Evolutionary conservation across 768 basidiomycete genomes (phyloP), one percentile per base, ranked within the genome.

Genomic region (Hygrocybe coccinea): DNA sequence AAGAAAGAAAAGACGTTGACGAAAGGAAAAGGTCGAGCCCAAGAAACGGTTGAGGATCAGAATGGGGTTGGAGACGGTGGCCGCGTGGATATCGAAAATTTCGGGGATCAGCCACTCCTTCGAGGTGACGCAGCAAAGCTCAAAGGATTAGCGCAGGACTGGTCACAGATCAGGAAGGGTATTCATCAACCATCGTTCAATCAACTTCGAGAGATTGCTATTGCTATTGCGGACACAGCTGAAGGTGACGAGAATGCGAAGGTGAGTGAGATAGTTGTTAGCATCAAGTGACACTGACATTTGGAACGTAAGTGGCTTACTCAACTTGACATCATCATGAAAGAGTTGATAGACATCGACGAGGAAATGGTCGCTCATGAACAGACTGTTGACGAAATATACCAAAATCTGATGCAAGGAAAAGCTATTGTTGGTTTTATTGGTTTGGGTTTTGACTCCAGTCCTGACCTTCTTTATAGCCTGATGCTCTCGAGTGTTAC

Each of bases 241-340:
- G 83, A 85, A 38, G 77, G 71, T 2, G 79, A 77, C 17, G 74
- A 81, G 37, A 74, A 71, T 2, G 74, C 75, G 57, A 72, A 81
- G 71, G 87, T 86, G 48, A 56, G 75, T 63, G 29, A 17, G 34
- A 9, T 24, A 3, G 15, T 38, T 34, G 11, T 9, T n/a, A 17
- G 4, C 29, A 24, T 36, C 6, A 22, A 19, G 19, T 7, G 2
- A 11, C n/a, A 15, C 47, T 33, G 22, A 58, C 33, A 12, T 44
- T 19, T 37, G 12, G 15, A 17, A 29, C 9, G 50, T 36, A 55
- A 88, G 87, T 74, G 76, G 34, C 64, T 89, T 21, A 70, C 68
- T 17, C 76, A 82, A 58, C 74, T 93, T 3, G 91, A 95, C 56
- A 37, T 46, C 19, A 73, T 86, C 47, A 87, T 92, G 80, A 84